A percentile compares a stretch with the other conserved stretches of the same genome.
Evolutionary conservation across 1,284 basidiomycete species (phyloP).

Genomic region (Cerioporus squamosus): DNA sequence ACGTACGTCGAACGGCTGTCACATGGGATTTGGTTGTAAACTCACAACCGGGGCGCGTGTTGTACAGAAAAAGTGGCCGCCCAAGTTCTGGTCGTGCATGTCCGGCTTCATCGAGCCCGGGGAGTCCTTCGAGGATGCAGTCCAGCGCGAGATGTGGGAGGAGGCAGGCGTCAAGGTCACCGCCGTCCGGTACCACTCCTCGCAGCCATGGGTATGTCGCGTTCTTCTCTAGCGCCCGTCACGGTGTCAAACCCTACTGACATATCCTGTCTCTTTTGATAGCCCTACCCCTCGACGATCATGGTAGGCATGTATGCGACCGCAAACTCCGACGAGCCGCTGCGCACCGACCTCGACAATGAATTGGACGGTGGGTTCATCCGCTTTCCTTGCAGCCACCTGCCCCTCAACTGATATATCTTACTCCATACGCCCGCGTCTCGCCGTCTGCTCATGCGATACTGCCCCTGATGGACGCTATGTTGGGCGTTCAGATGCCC

Average conservation of each 20-base stretch:
- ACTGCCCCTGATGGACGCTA: background rate
- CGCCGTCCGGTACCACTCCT: slow-evolving; percentile 86
- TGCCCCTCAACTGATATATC: background rate
- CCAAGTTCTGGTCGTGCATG: slow-evolving; percentile 83
- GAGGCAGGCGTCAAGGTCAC: slow-evolving; percentile 90
- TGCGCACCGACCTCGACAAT: slow-evolving; percentile 91
- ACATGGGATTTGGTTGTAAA: no score
- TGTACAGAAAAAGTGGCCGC: slow-evolving; percentile 66
- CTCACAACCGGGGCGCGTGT: no score
- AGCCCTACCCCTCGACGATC: slow-evolving; percentile 89
- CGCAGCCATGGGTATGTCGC: slow-evolving; percentile 75
- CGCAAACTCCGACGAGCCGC: slow-evolving; percentile 72
- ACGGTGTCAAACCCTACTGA: background rate
- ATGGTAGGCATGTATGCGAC: slow-evolving; percentile 92
- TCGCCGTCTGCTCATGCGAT: background rate
- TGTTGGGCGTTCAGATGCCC: slow-evolving; percentile 65
- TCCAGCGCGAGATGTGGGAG: slow-evolving; percentile 92
- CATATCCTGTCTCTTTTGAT: background rate
- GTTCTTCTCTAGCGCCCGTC: background rate
- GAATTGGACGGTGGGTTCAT: slow-evolving; percentile 82
- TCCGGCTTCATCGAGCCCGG: slow-evolving; percentile 94
- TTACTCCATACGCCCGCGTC: background rate
- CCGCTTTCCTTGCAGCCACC: background rate
- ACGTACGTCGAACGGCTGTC: slow-evolving; percentile 52
- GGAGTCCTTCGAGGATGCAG: slow-evolving; percentile 95